A percentile compares a stretch with the other conserved stretches of the same genome.
phyloP scores from a whole-genome alignment of 441 rosid genomes.

The Hura crepitans region DNA sequence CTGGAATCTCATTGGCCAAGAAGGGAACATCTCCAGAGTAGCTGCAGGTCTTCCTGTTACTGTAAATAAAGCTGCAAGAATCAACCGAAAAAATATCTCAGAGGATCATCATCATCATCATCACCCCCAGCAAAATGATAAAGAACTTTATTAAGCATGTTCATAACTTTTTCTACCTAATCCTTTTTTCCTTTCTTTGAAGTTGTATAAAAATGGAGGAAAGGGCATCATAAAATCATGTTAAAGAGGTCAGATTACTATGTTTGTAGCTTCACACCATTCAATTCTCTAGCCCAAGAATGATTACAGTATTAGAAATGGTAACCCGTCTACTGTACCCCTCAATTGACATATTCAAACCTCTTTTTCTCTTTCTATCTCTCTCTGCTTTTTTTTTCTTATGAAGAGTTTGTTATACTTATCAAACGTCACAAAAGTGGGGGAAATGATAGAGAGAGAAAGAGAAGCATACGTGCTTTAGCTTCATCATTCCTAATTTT shows the following conservation, averaged over 20 bases:
- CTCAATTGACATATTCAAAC: constrained; percentile 44
- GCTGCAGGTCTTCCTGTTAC: constrained; percentile 77
- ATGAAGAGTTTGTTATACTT: constrained; percentile 42
- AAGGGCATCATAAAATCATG: constrained; percentile 24
- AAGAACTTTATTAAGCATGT: constrained; percentile 14
- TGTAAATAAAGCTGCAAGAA: constrained; percentile 78
- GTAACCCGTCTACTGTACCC: constrained; percentile 35
- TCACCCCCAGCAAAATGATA: constrained; percentile 15
- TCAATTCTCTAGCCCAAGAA: constrained; percentile 48
- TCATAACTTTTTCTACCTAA: constrained; percentile 28
- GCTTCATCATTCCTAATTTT: constrained; percentile 78
- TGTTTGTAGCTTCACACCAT: constrained; percentile 68
- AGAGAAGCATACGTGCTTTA: constrained; percentile 58
- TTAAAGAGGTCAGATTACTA: constrained; percentile 48
- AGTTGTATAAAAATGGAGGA: constrained; percentile 53
- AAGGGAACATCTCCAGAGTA: constrained; percentile 98
- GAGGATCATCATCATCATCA: constrained; percentile 28
- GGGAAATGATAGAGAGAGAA: constrained; percentile 28
- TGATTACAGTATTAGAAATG: constrained; percentile 62
- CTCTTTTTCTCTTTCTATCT: constrained; percentile 20
- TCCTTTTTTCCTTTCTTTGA: constrained; percentile 30
- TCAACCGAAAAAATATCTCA: constrained; percentile 36
- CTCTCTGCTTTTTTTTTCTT: constrained; percentile 8
- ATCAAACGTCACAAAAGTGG: constrained; percentile 60
- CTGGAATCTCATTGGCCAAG: constrained; percentile 97